Base-by-base conservation (phyloP, 768 basidiomycete genomes). In the Podaxis sp. region DNA sequence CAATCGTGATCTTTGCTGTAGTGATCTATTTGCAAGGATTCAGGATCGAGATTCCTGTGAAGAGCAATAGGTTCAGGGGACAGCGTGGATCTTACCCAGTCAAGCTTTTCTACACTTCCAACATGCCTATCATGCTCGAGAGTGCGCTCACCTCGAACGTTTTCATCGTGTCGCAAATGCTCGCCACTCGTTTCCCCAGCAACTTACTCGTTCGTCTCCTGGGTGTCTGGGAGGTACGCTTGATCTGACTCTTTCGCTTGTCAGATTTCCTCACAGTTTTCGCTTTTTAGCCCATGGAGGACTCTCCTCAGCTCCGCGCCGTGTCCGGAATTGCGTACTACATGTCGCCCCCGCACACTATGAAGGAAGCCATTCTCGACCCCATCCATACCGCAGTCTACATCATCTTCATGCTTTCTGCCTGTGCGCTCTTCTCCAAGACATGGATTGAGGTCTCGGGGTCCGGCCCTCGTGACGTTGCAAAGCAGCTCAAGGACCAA, bases 121-220 rank as follows among this genome's bases (percentile, higher is more conserved):
- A 98, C 79, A 99, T 98, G 96, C 96, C 96, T 60, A 98, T 99
- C 81, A 99, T 99, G 96, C 85, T 98, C 62, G 92, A 98, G 77
- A 88, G 85, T 13, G 95, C 95, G 13, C 79, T 98, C 59, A 93
- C 93, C 1, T 89, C 87, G 61, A 96, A 99, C 73, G 87, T 99
- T 32, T 98, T 95, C 79, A 91, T 98, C 74, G 82, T 98, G 68
- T 91, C 87, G 32, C 97, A 98, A 76, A 98, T 98, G 95, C 84
- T 98, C 62, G 88, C 89, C 40, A 82, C 80, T 37, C 85, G 96
- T 13, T 98, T 96, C 87, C 97, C 97, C 0, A 77, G 80, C 65
- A 97, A 97, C 79, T 73, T 98, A 64, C 79, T 98, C 64, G 93
- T 98, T 67, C 84, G 84, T 67, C 80, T 99, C 27, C 82, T 98